Conservation (phyloP, 306 rosid species). For the Herpetospermum pedunculosum region DNA sequence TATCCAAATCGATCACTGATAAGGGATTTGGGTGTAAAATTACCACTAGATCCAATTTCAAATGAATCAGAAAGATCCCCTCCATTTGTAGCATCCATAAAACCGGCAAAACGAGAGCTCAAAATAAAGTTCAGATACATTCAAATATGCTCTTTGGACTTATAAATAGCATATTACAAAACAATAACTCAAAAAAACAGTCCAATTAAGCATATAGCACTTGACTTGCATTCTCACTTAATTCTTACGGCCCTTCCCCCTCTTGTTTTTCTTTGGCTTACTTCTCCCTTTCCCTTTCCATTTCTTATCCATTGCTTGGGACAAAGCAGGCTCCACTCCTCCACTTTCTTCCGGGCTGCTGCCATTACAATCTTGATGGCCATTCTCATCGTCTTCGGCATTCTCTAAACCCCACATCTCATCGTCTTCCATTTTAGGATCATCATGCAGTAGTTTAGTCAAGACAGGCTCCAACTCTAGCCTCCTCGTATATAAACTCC, state of each 20-base stretch:
- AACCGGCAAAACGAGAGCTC: too few species aligned
- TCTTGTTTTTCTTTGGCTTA: background rate
- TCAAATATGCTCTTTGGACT: too few species aligned
- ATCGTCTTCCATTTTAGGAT: background rate
- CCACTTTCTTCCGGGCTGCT: background rate
- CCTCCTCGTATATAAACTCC: conserved; percentile 8
- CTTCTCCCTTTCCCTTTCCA: background rate
- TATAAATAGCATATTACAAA: too few species aligned
- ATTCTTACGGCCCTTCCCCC: background rate
- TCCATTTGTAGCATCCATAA: too few species aligned
- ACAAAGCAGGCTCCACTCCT: background rate
- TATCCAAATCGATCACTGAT: too few species aligned
- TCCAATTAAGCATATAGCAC: too few species aligned
- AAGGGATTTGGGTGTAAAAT: too few species aligned
- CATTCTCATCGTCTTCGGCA: background rate
- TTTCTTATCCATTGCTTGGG: background rate
- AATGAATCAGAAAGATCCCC: too few species aligned
- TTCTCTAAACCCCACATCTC: background rate
- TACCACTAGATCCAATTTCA: too few species aligned
- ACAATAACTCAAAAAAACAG: too few species aligned
- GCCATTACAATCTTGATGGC: background rate
- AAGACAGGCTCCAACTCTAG: background rate
- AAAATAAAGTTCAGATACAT: too few species aligned
- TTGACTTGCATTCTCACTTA: background rate
- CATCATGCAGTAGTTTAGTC: background rate